A percentile compares a stretch with the other conserved stretches of the same genome.
Conservation (phyloP, 2,329 filamentous ascomycete genomes). For the Trichoderma sp. region DNA sequence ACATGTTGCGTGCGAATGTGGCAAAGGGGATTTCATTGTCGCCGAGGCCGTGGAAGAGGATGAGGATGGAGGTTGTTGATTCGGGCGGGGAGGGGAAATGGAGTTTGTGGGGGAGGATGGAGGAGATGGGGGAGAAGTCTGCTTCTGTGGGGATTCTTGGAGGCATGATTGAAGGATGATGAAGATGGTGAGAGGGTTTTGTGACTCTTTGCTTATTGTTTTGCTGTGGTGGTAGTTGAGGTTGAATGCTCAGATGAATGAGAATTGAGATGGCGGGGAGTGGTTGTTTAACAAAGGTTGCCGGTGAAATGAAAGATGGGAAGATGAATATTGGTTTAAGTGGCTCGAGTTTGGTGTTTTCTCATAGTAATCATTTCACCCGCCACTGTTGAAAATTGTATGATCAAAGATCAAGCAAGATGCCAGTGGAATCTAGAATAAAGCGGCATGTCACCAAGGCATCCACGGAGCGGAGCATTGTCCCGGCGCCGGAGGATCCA, state of each 20-base stretch:
- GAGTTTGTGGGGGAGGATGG: slow-evolving; percentile 46
- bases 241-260: not conserved
- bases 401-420: not conserved
- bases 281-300: not conserved
- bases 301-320: not conserved
- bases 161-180: slow-evolving; percentile 36
- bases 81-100: slow-evolving; percentile 57
- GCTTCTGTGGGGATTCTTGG: slow-evolving; percentile 52
- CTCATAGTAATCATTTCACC: not conserved
- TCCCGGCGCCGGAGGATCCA: slow-evolving; percentile 16
- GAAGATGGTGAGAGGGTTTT: not conserved
- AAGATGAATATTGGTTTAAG: not conserved
- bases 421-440: not conserved
- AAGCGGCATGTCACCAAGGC: not conserved
- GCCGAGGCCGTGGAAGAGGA: slow-evolving; percentile 83
- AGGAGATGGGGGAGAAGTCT: slow-evolving; percentile 50
- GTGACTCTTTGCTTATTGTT: not conserved
- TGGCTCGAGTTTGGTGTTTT: not conserved
- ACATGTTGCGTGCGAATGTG: slow-evolving; percentile 66
- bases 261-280: not conserved
- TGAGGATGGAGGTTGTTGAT: slow-evolving; percentile 70
- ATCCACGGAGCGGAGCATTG: slow-evolving; percentile 10
- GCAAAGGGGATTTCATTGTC: slow-evolving; percentile 72
- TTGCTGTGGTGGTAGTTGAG: not conserved
- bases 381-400: not conserved